Percentiles rank a stretch among this genome's conserved stretches.
Conservation (phyloP, 1,139 yeast species). For the Candida tetrigidarum region DNA sequence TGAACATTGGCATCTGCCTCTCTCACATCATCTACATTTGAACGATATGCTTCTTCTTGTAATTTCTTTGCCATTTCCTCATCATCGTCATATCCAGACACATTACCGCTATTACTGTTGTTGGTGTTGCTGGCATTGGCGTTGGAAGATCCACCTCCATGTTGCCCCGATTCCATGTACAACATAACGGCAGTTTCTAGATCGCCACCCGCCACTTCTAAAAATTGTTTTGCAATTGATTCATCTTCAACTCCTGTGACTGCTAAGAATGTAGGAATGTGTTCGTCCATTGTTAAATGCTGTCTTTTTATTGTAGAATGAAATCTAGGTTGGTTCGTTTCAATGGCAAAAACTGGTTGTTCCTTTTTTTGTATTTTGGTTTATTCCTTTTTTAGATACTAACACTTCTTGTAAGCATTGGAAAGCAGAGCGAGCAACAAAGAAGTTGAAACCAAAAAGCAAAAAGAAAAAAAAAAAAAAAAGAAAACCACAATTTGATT, state of each 20-base stretch:
- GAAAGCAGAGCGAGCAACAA: background rate
- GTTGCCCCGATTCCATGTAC: conserved; percentile 64
- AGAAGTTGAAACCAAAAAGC: background rate
- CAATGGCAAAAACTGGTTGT: background rate
- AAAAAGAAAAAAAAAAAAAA: background rate
- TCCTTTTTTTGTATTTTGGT: no score
- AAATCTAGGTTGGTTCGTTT: background rate
- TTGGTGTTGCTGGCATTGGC: conserved; percentile 5
- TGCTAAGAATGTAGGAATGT: conserved; percentile 74
- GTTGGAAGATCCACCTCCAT: conserved; percentile 20
- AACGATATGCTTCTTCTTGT: conserved; percentile 64
- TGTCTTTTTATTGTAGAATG: background rate
- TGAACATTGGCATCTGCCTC: conserved; percentile 80
- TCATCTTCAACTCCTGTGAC: conserved; percentile 80
- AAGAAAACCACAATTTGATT: background rate
- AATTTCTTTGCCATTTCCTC: conserved; percentile 64
- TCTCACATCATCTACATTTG: conserved; percentile 37
- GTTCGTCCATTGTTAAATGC: conserved; percentile 21
- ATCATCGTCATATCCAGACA: conserved; percentile 40
- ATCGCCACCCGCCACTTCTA: conserved; percentile 79
- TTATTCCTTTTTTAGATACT: no score
- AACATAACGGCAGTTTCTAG: conserved; percentile 86
- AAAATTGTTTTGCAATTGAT: conserved; percentile 72
- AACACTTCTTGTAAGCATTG: background rate
- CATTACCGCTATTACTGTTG: conserved; percentile 7